These are phyloP conservation scores for Lactarius sanguifluus DNA, from an alignment of 768 basidiomycete genomes.

Conservation along the genomic window DNA sequence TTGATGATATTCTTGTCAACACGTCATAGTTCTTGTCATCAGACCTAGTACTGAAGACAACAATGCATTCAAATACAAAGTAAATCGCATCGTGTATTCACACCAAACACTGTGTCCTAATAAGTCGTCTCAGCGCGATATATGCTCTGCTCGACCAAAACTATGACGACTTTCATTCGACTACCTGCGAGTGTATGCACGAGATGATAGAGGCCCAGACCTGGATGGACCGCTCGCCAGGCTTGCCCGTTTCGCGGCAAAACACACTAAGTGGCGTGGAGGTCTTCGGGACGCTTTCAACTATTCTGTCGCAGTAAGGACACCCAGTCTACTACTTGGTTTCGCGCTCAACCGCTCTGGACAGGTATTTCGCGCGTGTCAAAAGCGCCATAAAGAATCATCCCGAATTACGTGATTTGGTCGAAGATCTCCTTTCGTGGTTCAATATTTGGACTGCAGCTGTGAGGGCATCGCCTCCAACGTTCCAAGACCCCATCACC, in stretches of 20 bases:
- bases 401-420: conserved; percentile 44
- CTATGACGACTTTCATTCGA: conserved; percentile 31
- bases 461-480: conserved; percentile 39
- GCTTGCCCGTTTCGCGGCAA: conserved; percentile 19
- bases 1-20: background rate
- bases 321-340: background rate
- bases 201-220: conserved; percentile 30
- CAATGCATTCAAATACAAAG: conserved; percentile 37
- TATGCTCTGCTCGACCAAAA: conserved; percentile 34
- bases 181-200: conserved; percentile 30
- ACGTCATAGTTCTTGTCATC: conserved; percentile 36
- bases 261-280: conserved; percentile 31
- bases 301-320: conserved; percentile 30
- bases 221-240: conserved; percentile 33
- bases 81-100: conserved; percentile 13
- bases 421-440: conserved; percentile 47
- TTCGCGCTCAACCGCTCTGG: background rate
- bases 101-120: background rate
- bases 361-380: conserved; percentile 57
- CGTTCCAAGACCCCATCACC: conserved; percentile 49
- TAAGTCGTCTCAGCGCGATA: conserved; percentile 23
- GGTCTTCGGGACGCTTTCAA: conserved; percentile 36
- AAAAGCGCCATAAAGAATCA: conserved; percentile 51
- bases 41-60: conserved; percentile 36
- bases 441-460: conserved; percentile 49